Evolutionary conservation across 2,329 filamentous ascomycete genomes (phyloP).

Genomic region (Colletotrichum sp.): DNA sequence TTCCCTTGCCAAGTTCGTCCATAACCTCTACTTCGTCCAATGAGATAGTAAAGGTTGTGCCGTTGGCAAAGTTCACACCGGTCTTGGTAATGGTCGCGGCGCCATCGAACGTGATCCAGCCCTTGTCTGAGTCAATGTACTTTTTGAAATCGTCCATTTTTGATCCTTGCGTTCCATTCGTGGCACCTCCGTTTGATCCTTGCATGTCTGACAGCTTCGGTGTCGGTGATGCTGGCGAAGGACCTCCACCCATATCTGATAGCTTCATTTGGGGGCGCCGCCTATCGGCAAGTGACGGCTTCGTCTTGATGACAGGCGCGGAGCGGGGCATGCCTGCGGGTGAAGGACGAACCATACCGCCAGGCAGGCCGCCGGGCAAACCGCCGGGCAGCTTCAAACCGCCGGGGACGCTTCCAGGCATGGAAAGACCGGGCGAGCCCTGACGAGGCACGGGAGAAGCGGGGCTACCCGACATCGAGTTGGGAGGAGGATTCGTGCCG

Average conservation of each 20-base stretch:
- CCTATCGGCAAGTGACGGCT: constrained; percentile 69
- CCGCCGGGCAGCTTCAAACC: constrained; percentile 44
- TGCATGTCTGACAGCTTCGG: constrained; percentile 17
- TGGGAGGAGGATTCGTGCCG: constrained; percentile 20
- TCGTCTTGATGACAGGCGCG: constrained; percentile 51
- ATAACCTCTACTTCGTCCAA: constrained; percentile 93
- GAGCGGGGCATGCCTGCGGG: constrained; percentile 51
- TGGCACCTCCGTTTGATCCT: constrained; percentile 28
- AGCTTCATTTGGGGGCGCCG: constrained; percentile 66
- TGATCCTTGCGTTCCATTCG: constrained; percentile 43
- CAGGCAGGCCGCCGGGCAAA: constrained; percentile 38
- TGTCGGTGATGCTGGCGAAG: constrained; percentile 42
- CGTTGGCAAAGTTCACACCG: constrained; percentile 91
- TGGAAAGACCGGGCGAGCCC: constrained; percentile 27
- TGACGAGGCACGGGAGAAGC: constrained; percentile 28
- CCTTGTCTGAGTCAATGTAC: constrained; percentile 89
- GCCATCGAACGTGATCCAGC: constrained; percentile 89
- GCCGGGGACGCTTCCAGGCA: constrained; percentile 47
- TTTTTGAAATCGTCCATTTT: constrained; percentile 69
- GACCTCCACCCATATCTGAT: constrained; percentile 50
- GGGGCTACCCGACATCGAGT: constrained; percentile 31
- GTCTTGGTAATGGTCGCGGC: constrained; percentile 88
- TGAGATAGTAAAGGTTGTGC: constrained; percentile 90
- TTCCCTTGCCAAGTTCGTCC: constrained; percentile 94
- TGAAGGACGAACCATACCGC: neutral